A percentile compares a stretch with the other conserved stretches of the same genome.
Conservation (phyloP, 2,329 filamentous ascomycete genomes). For the Chrysoporthe puriensis region DNA sequence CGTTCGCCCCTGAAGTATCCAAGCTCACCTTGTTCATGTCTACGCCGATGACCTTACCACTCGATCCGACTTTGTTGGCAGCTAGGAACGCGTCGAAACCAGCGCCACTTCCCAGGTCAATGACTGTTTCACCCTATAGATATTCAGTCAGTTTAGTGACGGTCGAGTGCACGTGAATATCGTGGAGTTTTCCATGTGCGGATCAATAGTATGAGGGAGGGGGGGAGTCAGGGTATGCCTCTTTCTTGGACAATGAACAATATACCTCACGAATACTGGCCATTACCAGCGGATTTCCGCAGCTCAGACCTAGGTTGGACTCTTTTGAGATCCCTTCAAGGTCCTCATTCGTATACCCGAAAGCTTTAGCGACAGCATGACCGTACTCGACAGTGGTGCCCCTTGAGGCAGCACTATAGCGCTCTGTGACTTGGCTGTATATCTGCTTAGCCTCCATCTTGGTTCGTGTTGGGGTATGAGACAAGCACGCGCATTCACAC, state of each 20-base stretch:
- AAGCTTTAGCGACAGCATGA: slow-evolving; percentile 51
- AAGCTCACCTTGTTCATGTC: slow-evolving; percentile 60
- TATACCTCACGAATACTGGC: slow-evolving; percentile 50
- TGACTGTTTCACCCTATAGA: slow-evolving; percentile 55
- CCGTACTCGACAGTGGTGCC: slow-evolving; percentile 39
- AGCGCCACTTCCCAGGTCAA: slow-evolving; percentile 61
- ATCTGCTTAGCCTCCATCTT: slow-evolving; percentile 38
- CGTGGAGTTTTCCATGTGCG: too few relatives aligned
- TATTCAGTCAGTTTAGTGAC: slow-evolving; percentile 3
- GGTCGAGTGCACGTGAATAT: not conserved
- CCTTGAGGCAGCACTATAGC: slow-evolving; percentile 40
- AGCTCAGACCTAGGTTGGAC: slow-evolving; percentile 57
- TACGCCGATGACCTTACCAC: slow-evolving; percentile 57
- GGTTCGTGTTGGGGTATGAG: not conserved
- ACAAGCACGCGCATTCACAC: not conserved
- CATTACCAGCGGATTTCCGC: slow-evolving; percentile 56
- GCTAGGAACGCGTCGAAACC: slow-evolving; percentile 63
- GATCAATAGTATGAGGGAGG: not conserved
- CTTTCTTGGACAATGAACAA: not conserved
- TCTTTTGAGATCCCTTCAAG: slow-evolving; percentile 49
- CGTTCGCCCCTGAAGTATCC: too few relatives aligned
- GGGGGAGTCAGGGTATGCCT: not conserved
- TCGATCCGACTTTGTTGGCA: slow-evolving; percentile 50
- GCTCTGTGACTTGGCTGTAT: slow-evolving; percentile 41
- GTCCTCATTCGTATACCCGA: slow-evolving; percentile 56